A percentile compares a stretch with the other conserved stretches of the same genome.
Evolutionary conservation across 176 grass and related monocot species (phyloP).

Genomic region (Urochloa ruziziensis): DNA sequence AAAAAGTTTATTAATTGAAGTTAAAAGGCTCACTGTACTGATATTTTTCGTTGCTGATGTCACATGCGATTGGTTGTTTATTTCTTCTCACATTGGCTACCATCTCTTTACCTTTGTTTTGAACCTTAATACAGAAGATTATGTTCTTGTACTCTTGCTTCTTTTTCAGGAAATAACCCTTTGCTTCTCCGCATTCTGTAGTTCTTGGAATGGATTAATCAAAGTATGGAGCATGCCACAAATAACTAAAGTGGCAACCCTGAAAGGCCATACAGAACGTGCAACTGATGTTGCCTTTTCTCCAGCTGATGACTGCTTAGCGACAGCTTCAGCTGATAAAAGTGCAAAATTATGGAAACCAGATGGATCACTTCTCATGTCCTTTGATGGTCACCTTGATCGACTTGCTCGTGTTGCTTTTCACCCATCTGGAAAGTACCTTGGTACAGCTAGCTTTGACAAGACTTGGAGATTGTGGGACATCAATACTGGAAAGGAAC

Average conservation of each 20-base stretch:
- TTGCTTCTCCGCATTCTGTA: slow-evolving; percentile 37
- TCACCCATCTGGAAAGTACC: slow-evolving; percentile 94
- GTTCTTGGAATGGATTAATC: slow-evolving; percentile 83
- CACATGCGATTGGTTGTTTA: slow-evolving; percentile 12
- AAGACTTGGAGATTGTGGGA: slow-evolving; percentile 99
- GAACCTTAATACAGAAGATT: slow-evolving; percentile 21
- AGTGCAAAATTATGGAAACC: slow-evolving; percentile 86
- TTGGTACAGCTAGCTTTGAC: slow-evolving; percentile 95
- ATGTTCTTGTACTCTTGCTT: slow-evolving; percentile 26
- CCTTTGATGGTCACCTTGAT: slow-evolving; percentile 94
- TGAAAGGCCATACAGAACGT: slow-evolving; percentile 86
- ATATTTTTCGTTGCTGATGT: not conserved
- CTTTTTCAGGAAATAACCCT: slow-evolving; percentile 41
- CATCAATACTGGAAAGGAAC: slow-evolving; percentile 67
- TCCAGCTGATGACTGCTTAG: slow-evolving; percentile 58
- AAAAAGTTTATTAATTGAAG: not conserved
- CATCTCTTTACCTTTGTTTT: slow-evolving; percentile 17
- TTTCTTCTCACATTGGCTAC: not conserved
- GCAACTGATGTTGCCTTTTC: slow-evolving; percentile 96
- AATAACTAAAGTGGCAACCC: slow-evolving; percentile 67
- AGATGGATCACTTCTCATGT: slow-evolving; percentile 67
- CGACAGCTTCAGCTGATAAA: slow-evolving; percentile 89
- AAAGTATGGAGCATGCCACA: slow-evolving; percentile 98
- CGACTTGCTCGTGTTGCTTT: slow-evolving; percentile 87
- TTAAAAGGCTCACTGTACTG: not conserved